Base-by-base conservation (phyloP, 257 asterid species). In the Cinchona pubescens region DNA sequence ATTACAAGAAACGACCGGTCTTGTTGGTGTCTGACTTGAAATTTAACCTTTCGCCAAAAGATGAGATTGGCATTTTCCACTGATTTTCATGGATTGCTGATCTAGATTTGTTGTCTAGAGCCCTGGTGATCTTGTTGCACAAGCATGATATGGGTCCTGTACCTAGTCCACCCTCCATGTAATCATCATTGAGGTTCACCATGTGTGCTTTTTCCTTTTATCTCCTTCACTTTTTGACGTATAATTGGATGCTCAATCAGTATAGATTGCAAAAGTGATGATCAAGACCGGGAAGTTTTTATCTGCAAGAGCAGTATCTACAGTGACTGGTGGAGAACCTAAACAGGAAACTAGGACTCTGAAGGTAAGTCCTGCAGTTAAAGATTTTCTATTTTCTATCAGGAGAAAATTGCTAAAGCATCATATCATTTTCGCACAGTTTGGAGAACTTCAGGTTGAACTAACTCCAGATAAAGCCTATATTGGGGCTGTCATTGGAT, bases 391-490 rank as follows among this genome's bases (percentile, higher is more conserved):
- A 38, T 21, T 66, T 71, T 43, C 69, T 71, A 43, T 1, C 58
- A 53, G 37, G 12, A 43, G 37, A 48, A 63, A 12, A 67, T 65
- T 71, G 59, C 53, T 64, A 38, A 72, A 75, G 51, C 48, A 74
- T 68, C 71, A 40, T 67, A 48, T 68, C 51, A 40, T 56, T 64
- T 61, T 70, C 66, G 75, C 67, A 82, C 90, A 94, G 99, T 92
- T 94, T 83, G 98, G 99, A 63, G 91, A 85, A 25, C 99, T 94
- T 81, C 97, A 94, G 82, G 96, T 92, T 67, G 99, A 86, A 82
- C 80, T 94, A 79, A 91, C 96, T 64, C 74, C 92, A 68, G 80
- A 78, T 75, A 92, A 87, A 70, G 98, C 99, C 32, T 92, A 90
- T 51, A 73, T 67, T 65, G 99, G 99, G 25, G 94, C 99, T 79